These are phyloP conservation scores for Coelastrella sp. DNA, from an alignment of 139 green algal genomes.

Conservation along the genomic window DNA sequence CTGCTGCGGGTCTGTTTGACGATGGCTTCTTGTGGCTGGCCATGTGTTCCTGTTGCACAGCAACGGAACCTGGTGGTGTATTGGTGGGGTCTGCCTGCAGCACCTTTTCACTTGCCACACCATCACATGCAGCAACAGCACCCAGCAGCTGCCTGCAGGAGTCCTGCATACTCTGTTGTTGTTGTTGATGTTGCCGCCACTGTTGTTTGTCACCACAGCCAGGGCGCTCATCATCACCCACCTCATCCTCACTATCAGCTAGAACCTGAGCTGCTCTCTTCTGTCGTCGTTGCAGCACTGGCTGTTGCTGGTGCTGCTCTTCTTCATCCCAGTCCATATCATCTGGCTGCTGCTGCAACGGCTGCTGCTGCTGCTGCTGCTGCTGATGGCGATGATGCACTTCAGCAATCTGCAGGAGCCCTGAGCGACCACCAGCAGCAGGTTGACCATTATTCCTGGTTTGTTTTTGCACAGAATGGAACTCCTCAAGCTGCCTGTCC, in stretches of 20 bases:
- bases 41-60: not conserved
- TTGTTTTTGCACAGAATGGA: not conserved
- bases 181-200: not conserved
- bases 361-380: conserved; percentile 12
- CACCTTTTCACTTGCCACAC: too few relatives aligned
- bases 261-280: not conserved
- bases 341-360: not conserved
- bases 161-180: not conserved
- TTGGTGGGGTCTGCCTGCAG: too few relatives aligned
- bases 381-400: too few relatives aligned
- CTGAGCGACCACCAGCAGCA: not conserved
- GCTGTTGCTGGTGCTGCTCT: not conserved
- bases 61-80: too few relatives aligned
- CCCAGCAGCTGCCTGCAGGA: not conserved
- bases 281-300: not conserved
- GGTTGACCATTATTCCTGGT: not conserved
- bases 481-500: not conserved
- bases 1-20: not conserved
- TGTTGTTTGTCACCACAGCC: not conserved
- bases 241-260: not conserved
- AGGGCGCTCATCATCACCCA: not conserved
- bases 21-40: not conserved
- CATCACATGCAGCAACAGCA: not conserved
- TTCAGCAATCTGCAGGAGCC: too few relatives aligned
- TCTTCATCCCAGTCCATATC: not conserved